These are phyloP conservation scores for Cercospora berteroae DNA, from an alignment of 2,329 filamentous ascomycete species.

Conservation along the genomic window DNA sequence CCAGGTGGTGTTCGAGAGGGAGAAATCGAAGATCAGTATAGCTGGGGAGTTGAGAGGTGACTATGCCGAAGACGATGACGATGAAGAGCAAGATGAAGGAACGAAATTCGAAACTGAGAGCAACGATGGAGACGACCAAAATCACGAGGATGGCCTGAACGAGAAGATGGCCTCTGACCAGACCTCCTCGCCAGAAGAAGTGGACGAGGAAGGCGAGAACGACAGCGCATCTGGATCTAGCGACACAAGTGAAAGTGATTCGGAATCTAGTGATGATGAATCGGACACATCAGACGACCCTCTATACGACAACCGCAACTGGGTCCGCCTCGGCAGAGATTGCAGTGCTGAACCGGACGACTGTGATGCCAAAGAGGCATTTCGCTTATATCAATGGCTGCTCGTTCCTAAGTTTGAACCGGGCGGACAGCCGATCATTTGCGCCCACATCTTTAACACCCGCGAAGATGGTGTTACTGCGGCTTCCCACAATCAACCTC, in stretches of 20 bases:
- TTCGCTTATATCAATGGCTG: constrained; percentile 3
- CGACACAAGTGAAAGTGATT: background rate
- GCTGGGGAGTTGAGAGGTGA: background rate
- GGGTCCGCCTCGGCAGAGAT: constrained; percentile 9
- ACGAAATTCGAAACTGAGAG: background rate
- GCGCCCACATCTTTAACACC: background rate
- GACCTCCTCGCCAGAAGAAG: background rate
- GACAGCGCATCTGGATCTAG: background rate
- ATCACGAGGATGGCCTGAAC: background rate
- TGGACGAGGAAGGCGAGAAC: background rate
- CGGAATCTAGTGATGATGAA: background rate
- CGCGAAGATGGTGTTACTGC: background rate
- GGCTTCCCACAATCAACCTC: background rate
- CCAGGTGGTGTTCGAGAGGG: constrained; percentile 4
- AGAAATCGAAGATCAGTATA: background rate
- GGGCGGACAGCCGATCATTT: background rate
- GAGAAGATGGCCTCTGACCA: background rate
- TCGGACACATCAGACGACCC: background rate
- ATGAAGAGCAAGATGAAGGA: background rate
- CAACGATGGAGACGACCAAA: background rate
- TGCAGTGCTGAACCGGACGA: constrained; percentile 1
- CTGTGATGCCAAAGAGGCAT: background rate
- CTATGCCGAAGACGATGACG: background rate
- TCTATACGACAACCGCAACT: constrained; percentile 12
- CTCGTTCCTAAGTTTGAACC: constrained; percentile 10